Evolutionary conservation across 768 basidiomycete species (phyloP), one percentile per base, ranked within the genome.

Genomic region (Pleurotus tuber-regium): DNA sequence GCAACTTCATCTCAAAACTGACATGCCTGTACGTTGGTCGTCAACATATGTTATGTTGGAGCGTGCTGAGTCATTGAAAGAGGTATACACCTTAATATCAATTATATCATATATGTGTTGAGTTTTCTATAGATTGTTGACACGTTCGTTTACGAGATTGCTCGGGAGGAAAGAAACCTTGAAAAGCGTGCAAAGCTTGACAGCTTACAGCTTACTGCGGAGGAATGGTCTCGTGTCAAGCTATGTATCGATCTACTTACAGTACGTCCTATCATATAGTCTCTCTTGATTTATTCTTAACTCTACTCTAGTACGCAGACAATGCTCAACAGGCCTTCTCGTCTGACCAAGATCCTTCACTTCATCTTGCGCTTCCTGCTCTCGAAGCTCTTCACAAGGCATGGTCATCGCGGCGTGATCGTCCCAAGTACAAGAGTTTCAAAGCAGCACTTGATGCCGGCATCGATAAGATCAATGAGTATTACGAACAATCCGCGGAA

Each of bases 271-370:
- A n/a, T n/a, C n/a, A n/a, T n/a, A n/a, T n/a, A n/a, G n/a, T n/a
- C n/a, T n/a, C n/a, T n/a, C n/a, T n/a, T n/a, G n/a, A n/a, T n/a
- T n/a, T n/a, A n/a, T n/a, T n/a, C n/a, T n/a, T n/a, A n/a, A n/a
- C n/a, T n/a, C n/a, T n/a, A n/a, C n/a, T n/a, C n/a, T n/a, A 42
- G 41, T 19, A 42, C 21, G 41, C 41, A 12, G 41, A 69, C 42
- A 23, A 44, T 14, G 59, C 64, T 6, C 67, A 70, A 51, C 69
- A 69, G 41, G 59, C 61, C 4, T 68, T 66, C 35, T 70, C 64
- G 0, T 59, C 63, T 12, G 62, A 67, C 9, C 41, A 16, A 21
- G 41, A 11, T 14, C 62, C 63, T 1, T 59, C 62, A 11, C 60
- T 65, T 10, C 59, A 63, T 26, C 57, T 58, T 6, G 62, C 60